Evolutionary conservation across 495 filamentous ascomycete species (phyloP).

Genomic region (Penicillium cinerascens): DNA sequence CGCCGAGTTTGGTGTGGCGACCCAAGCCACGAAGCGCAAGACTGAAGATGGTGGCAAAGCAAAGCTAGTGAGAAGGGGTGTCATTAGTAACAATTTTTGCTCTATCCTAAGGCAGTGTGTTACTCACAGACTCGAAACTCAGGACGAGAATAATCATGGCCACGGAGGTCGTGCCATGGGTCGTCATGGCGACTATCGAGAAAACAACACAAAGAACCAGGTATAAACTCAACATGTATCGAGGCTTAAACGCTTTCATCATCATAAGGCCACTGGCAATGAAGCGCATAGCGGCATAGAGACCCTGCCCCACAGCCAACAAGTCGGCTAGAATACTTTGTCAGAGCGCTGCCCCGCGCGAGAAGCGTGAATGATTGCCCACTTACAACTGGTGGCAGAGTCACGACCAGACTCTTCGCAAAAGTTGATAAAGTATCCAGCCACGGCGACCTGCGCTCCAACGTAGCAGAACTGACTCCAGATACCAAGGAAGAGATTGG

Average conservation of each 20-base stretch:
- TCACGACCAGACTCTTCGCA: slow-evolving; percentile 26
- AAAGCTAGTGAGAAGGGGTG: slow-evolving; percentile 26
- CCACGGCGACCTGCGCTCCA: slow-evolving; percentile 64
- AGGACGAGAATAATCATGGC: slow-evolving; percentile 61
- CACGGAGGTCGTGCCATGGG: slow-evolving; percentile 49
- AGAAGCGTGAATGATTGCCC: background rate
- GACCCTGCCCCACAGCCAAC: slow-evolving; percentile 62
- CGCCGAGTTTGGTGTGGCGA: slow-evolving; percentile 65
- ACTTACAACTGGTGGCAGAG: slow-evolving; percentile 7
- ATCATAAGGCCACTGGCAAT: slow-evolving; percentile 50
- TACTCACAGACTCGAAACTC: slow-evolving; percentile 57
- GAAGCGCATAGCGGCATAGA: slow-evolving; percentile 66
- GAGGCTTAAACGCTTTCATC: slow-evolving; percentile 41
- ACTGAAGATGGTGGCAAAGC: slow-evolving; percentile 70
- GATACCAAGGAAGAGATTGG: slow-evolving; percentile 62
- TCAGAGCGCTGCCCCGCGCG: background rate
- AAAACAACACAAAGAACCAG: slow-evolving; percentile 55
- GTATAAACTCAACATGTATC: slow-evolving; percentile 49
- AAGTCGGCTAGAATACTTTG: slow-evolving; percentile 36
- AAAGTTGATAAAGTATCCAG: slow-evolving; percentile 53
- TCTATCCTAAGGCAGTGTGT: too few species aligned
- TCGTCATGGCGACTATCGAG: slow-evolving; percentile 50
- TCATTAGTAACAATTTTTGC: too few species aligned
- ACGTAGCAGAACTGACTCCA: slow-evolving; percentile 70
- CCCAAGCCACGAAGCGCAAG: slow-evolving; percentile 67